A percentile compares a stretch with the other conserved stretches of the same genome.
These are phyloP conservation scores for Hypoxylon sp. DNA, from an alignment of 2,329 filamentous ascomycete species.

Conservation along the genomic window DNA sequence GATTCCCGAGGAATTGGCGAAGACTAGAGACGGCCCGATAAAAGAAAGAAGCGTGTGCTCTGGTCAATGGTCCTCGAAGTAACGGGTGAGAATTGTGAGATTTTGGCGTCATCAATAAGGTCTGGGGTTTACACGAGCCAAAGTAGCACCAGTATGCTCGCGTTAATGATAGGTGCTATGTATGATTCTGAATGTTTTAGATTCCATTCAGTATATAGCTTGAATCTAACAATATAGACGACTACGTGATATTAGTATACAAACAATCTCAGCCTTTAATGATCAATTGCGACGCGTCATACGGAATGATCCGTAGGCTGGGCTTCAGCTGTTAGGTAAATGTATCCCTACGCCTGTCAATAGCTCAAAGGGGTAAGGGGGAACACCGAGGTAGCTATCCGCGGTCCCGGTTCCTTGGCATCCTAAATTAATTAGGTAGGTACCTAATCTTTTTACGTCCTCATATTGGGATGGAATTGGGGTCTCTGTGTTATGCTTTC, in stretches of 20 bases:
- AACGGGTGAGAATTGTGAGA: neutral
- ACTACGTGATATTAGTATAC: neutral
- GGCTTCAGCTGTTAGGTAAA: neutral
- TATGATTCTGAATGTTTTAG: neutral
- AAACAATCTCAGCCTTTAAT: neutral
- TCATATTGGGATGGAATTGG: neutral
- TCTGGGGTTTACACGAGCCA: neutral
- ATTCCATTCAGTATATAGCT: neutral
- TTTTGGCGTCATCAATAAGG: slow-evolving; percentile 10
- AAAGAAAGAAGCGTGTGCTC: slow-evolving; percentile 18
- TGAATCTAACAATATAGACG: neutral
- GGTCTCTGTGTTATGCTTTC: neutral
- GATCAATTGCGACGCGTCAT: neutral
- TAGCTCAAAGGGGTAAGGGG: slow-evolving; percentile 6
- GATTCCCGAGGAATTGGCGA: slow-evolving; percentile 8
- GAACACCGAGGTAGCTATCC: slow-evolving; percentile 1
- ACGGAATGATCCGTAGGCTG: neutral
- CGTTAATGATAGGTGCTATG: neutral
- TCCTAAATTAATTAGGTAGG: slow-evolving; percentile 9
- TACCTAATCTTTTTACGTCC: neutral
- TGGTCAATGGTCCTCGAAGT: slow-evolving; percentile 9
- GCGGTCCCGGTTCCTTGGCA: slow-evolving; percentile 21
- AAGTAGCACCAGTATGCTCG: neutral
- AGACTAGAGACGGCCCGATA: slow-evolving; percentile 37
- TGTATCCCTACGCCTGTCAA: neutral